phyloP scores from a whole-genome alignment of 2,329 filamentous ascomycete genomes.

The Ploettnerulaceae sp. region DNA sequence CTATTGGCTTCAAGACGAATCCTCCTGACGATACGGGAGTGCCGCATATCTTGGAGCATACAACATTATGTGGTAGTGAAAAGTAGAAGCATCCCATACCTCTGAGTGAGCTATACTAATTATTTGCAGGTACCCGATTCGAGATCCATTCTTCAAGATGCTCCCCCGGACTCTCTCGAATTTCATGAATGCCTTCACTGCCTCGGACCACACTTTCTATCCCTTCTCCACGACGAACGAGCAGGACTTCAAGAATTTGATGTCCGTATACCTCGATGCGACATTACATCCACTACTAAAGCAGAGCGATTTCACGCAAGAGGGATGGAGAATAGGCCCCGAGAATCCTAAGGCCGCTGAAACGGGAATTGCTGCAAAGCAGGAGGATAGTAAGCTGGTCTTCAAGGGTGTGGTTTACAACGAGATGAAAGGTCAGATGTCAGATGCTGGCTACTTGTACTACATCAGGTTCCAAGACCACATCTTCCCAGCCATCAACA shows the following conservation, averaged over 20 bases:
- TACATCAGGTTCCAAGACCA: constrained; percentile 94
- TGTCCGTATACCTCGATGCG: constrained; percentile 94
- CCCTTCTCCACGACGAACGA: constrained; percentile 95
- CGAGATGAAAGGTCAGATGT: constrained; percentile 99
- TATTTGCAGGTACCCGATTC: constrained; percentile 76
- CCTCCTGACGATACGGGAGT: constrained; percentile 94
- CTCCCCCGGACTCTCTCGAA: constrained; percentile 95
- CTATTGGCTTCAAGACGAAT: constrained; percentile 98
- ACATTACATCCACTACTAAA: constrained; percentile 88
- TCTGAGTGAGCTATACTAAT: constrained; percentile 29
- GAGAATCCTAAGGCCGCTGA: constrained; percentile 65
- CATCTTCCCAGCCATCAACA: constrained; percentile 90
- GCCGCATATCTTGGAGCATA: constrained; percentile 96
- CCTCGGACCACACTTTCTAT: constrained; percentile 93
- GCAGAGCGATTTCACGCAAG: constrained; percentile 87
- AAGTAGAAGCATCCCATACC: constrained; percentile 53
- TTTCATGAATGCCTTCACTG: constrained; percentile 99
- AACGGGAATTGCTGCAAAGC: constrained; percentile 39
- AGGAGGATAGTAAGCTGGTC: constrained; percentile 63
- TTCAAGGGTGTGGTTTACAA: constrained; percentile 99
- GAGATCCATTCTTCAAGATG: constrained; percentile 99
- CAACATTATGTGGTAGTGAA: constrained; percentile 89
- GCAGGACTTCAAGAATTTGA: constrained; percentile 91
- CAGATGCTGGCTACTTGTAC: constrained; percentile 91
- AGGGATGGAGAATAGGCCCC: constrained; percentile 93